phyloP scores from a whole-genome alignment of 2,329 filamentous ascomycete species.

The Lachnellula subtilissima region DNA sequence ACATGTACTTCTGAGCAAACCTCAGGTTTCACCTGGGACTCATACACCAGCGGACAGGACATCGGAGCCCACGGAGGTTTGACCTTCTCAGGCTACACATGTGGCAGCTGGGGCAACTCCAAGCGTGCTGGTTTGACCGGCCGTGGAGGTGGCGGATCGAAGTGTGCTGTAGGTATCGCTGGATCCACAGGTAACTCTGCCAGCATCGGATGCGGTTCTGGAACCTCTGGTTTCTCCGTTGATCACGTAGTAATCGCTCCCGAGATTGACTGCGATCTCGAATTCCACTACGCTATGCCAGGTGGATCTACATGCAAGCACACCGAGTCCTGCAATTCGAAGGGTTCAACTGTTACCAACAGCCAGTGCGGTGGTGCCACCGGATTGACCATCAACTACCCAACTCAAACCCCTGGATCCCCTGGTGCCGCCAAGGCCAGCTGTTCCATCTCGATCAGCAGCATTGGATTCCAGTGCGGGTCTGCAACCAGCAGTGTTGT shows the following conservation, averaged over 20 bases:
- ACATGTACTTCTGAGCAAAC: constrained; percentile 67
- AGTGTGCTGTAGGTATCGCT: constrained; percentile 55
- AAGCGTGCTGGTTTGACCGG: constrained; percentile 50
- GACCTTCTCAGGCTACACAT: constrained; percentile 68
- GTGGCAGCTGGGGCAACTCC: constrained; percentile 51
- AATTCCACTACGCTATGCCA: constrained; percentile 84
- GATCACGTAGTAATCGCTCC: constrained; percentile 66
- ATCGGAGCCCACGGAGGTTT: constrained; percentile 69
- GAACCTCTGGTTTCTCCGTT: constrained; percentile 62
- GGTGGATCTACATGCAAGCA: constrained; percentile 81
- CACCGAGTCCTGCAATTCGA: constrained; percentile 59
- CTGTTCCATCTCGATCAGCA: constrained; percentile 71
- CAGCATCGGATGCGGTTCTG: constrained; percentile 42
- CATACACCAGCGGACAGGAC: constrained; percentile 50
- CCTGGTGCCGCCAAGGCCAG: constrained; percentile 43
- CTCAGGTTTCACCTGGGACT: constrained; percentile 66
- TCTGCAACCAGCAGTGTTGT: constrained; percentile 22
- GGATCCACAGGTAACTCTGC: constrained; percentile 53
- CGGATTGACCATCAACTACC: constrained; percentile 68
- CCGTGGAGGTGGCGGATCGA: constrained; percentile 38
- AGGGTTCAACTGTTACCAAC: constrained; percentile 71
- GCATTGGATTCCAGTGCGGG: constrained; percentile 70
- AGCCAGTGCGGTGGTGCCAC: constrained; percentile 88
- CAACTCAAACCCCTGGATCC: constrained; percentile 43
- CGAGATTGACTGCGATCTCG: constrained; percentile 71